These are phyloP conservation scores for Nicotiana knightiana DNA, from an alignment of 257 asterid genomes.

Conservation along the genomic window DNA sequence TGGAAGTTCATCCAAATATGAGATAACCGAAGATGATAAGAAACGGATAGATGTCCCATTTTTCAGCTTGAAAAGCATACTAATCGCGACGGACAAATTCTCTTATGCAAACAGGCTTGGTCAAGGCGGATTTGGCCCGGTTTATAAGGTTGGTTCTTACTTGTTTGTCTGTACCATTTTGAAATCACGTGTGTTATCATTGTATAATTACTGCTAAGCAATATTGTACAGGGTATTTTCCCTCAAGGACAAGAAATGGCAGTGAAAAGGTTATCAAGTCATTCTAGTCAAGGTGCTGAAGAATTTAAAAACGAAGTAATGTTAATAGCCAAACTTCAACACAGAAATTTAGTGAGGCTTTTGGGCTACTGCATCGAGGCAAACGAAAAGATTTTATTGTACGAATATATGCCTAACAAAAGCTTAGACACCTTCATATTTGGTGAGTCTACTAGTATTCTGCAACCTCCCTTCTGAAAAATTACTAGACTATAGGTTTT, in stretches of 20 bases:
- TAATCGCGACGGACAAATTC: constrained; percentile 5
- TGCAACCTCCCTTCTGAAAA: constrained; percentile 17
- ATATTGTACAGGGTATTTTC: constrained; percentile 17
- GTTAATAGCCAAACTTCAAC: too few species aligned
- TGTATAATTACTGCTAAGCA: neutral
- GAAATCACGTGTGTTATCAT: neutral
- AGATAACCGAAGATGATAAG: neutral
- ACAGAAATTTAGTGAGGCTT: too few species aligned
- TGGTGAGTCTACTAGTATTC: neutral
- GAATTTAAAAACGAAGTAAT: constrained; percentile 7
- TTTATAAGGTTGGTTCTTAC: constrained; percentile 5
- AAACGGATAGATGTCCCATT: constrained; percentile 1
- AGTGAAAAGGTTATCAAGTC: constrained; percentile 23
- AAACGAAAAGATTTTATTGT: too few species aligned
- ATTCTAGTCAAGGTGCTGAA: constrained; percentile 20
- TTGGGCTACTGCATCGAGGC: too few species aligned
- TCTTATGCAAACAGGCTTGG: constrained; percentile 10
- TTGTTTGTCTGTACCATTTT: neutral
- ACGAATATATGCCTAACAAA: too few species aligned
- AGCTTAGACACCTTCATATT: too few species aligned
- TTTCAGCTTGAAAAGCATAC: neutral
- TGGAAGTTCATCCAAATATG: constrained; percentile 4
- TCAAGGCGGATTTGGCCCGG: constrained; percentile 14
- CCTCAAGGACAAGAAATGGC: constrained; percentile 22
- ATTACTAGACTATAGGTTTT: neutral